These are phyloP conservation scores for Chytriomyces sp. DNA, from an alignment of 192 early-diverging fungal genomes.

Conservation along the genomic window DNA sequence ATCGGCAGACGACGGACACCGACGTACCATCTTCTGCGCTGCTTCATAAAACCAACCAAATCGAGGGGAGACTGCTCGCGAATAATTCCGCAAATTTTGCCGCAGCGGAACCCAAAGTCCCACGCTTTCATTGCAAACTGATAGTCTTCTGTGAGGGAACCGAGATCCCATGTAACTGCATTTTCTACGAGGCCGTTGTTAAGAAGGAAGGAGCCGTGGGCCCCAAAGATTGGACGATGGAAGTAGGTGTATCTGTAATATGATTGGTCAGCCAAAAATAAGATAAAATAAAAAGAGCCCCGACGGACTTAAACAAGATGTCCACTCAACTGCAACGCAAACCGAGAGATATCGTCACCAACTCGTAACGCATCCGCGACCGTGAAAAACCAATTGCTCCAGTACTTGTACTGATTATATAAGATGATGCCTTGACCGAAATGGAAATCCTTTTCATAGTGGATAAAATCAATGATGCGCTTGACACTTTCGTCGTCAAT, in stretches of 20 bases:
- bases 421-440: slow-evolving; percentile 59
- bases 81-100: slow-evolving; percentile 48
- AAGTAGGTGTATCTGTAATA: slow-evolving; percentile 50
- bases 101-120: slow-evolving; percentile 53
- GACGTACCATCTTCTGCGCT: slow-evolving; percentile 58
- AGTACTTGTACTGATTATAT: slow-evolving; percentile 62
- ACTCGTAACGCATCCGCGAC: slow-evolving; percentile 60
- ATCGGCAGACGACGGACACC: slow-evolving; percentile 55
- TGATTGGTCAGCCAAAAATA: neutral
- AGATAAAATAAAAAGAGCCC: neutral
- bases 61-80: slow-evolving; percentile 57
- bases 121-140: slow-evolving; percentile 56
- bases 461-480: slow-evolving; percentile 49
- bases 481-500: slow-evolving; percentile 53
- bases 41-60: slow-evolving; percentile 57
- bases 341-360: slow-evolving; percentile 56
- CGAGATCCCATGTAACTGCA: slow-evolving; percentile 60
- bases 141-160: slow-evolving; percentile 58
- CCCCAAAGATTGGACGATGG: slow-evolving; percentile 55
- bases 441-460: slow-evolving; percentile 48
- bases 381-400: slow-evolving; percentile 59
- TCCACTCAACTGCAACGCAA: slow-evolving; percentile 52
- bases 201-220: slow-evolving; percentile 58
- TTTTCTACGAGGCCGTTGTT: slow-evolving; percentile 61
- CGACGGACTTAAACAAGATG: neutral